Base-by-base conservation (phyloP, 371 early-diverging fungal species). In the Mucor velutinosus region DNA sequence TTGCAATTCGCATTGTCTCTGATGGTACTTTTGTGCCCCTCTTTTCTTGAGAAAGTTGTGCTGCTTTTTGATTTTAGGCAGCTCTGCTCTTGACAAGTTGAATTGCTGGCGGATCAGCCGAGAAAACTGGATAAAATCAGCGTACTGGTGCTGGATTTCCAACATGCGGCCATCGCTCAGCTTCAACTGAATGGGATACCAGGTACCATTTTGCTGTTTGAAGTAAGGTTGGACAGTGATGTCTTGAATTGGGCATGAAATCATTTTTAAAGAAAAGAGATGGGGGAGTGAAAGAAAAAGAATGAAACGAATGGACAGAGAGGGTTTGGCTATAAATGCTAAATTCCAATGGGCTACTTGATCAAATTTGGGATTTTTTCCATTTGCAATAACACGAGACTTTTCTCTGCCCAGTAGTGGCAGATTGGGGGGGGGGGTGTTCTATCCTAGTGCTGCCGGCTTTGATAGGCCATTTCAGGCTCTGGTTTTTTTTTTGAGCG, bases 61-160 rank as follows among this genome's bases (percentile, higher is more conserved):
- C 14, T 63, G 39, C 35, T 39, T 63, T 25, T 37, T 63, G 33
- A 62, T 47, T 3, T 23, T 49, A 33, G 33, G 23, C 21, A 62
- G 17, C 2, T 21, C 37, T 25, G 25, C 37, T 39, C 17, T 53
- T 15, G 30, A 23, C 37, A 58, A 10, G 35, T 27, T 53, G 41
- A 32, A 55, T 39, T 63, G 37, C 15, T 55, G 55, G 15, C 55
- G 63, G 33, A 65, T 23, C 8, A 17, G 7, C 32, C 41, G 58
- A 58, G 47, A 56, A 58, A 67, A 47, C 25, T 47, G 56, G 47
- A 67, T 33, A 19, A 67, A 67, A n/a, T 67, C 49, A 3, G 66
- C 51, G 39, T 66, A 59, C 10, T 23, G n/a, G 12, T 37, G 37
- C 14, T 51, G 17, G 1, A 60, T 27, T 30, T 60, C 51, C 29